phyloP scores from a whole-genome alignment of 331 rosid species.

The Spiraea crenata region DNA sequence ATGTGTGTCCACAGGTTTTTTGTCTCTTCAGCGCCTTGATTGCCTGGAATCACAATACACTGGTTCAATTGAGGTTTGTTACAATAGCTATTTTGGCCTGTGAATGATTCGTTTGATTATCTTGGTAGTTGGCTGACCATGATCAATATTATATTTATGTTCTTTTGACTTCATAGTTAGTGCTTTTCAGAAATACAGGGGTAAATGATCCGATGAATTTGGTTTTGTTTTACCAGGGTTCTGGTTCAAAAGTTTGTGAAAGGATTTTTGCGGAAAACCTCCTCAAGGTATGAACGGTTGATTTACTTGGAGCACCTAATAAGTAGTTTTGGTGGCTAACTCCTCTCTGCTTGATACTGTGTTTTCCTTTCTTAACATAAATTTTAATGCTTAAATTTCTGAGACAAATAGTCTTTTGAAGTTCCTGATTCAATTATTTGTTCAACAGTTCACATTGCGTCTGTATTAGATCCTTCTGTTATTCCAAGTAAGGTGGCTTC shows the following conservation, averaged over 20 bases:
- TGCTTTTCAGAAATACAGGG: not conserved
- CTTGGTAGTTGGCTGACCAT: constrained; percentile 13
- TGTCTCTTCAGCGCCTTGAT: constrained; percentile 51
- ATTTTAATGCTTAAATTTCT: not conserved
- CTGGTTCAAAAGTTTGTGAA: constrained; percentile 41
- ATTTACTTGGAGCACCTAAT: not conserved
- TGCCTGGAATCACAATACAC: constrained; percentile 33
- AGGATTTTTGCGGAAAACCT: constrained; percentile 74
- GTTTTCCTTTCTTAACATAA: not conserved
- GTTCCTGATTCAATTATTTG: constrained; percentile 7
- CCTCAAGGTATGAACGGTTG: constrained; percentile 68
- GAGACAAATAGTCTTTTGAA: constrained; percentile 6
- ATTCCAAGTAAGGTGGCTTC: constrained; percentile 51
- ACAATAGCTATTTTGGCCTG: constrained; percentile 14
- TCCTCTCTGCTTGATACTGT: not conserved
- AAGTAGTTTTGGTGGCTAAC: not conserved
- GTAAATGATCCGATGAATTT: constrained; percentile 17
- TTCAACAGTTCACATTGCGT: constrained; percentile 78
- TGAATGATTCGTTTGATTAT: constrained; percentile 49
- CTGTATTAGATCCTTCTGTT: constrained; percentile 80
- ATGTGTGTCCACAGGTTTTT: constrained; percentile 85
- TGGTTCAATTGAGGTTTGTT: constrained; percentile 77
- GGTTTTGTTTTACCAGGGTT: constrained; percentile 47
- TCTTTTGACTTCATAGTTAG: constrained; percentile 19
- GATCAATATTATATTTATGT: constrained; percentile 18